A percentile compares a stretch with the other conserved stretches of the same genome.
Evolutionary conservation across 2,329 filamentous ascomycete genomes (phyloP).

Genomic region (Fusarium sp.): DNA sequence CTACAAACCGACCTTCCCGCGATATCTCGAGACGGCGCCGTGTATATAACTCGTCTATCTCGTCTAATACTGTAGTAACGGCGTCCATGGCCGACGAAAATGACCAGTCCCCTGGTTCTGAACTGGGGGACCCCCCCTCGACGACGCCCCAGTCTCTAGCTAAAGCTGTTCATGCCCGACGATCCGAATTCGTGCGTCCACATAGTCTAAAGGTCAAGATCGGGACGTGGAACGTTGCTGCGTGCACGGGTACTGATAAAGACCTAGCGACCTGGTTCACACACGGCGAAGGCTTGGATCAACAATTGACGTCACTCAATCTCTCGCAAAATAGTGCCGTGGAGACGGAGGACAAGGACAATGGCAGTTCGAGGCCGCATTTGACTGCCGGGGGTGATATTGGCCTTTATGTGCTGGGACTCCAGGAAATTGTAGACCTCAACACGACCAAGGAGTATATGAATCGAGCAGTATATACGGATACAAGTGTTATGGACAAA

Average conservation of each 20-base stretch:
- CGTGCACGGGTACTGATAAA: constrained; percentile 83
- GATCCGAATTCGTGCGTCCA: constrained; percentile 80
- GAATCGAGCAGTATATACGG: constrained; percentile 71
- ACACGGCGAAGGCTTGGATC: constrained; percentile 74
- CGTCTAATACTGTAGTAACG: constrained; percentile 37
- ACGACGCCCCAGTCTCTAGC: constrained; percentile 68
- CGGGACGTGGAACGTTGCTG: constrained; percentile 94
- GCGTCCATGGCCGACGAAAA: constrained; percentile 41
- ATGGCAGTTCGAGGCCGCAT: constrained; percentile 47
- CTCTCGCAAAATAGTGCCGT: constrained; percentile 53
- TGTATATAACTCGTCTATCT: constrained; percentile 18
- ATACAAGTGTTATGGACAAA: constrained; percentile 74
- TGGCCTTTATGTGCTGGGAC: constrained; percentile 86
- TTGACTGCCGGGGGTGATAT: constrained; percentile 73
- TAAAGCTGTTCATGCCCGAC: constrained; percentile 74
- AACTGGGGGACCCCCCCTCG: constrained; percentile 54
- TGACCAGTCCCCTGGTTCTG: constrained; percentile 49
- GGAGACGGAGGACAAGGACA: constrained; percentile 43
- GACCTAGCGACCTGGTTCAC: constrained; percentile 93
- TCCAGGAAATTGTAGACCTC: constrained; percentile 93
- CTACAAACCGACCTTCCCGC: constrained; percentile 37
- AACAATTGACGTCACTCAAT: constrained; percentile 66
- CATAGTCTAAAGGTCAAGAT: constrained; percentile 85
- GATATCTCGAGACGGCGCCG: constrained; percentile 40
- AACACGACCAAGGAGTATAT: constrained; percentile 82